phyloP scores from a whole-genome alignment of 306 rosid species.

The Mimosa bimucronata region DNA sequence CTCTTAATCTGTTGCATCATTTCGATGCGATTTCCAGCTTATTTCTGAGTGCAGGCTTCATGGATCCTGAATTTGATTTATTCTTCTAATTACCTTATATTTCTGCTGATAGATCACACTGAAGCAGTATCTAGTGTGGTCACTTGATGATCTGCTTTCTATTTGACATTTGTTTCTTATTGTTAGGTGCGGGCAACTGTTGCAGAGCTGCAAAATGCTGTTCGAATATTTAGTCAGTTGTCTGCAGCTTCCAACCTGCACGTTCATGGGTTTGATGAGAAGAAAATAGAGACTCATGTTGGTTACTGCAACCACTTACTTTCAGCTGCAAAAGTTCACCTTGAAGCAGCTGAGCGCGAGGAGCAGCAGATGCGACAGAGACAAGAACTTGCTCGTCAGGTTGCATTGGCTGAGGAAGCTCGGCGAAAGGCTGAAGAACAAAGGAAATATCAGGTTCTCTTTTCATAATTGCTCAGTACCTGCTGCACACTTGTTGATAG shows the following conservation, averaged over 20 bases:
- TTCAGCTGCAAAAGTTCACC: slow-evolving; percentile 86
- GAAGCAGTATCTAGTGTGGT: slow-evolving; percentile 3
- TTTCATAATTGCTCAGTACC: slow-evolving; percentile 35
- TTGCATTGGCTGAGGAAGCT: slow-evolving; percentile 94
- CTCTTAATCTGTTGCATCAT: neutral
- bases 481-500: slow-evolving; percentile 13
- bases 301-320: slow-evolving; percentile 92
- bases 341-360: slow-evolving; percentile 90
- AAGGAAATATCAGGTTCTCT: slow-evolving; percentile 80
- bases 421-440: slow-evolving; percentile 98
- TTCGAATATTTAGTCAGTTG: slow-evolving; percentile 92
- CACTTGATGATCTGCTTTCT: slow-evolving; percentile 16
- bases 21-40: neutral
- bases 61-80: neutral
- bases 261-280: slow-evolving; percentile 98
- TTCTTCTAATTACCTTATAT: slow-evolving; percentile 1
- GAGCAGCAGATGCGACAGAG: slow-evolving; percentile 91
- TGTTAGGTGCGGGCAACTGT: slow-evolving; percentile 90
- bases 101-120: neutral
- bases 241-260: slow-evolving; percentile 99
- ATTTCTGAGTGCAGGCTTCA: neutral
- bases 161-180: slow-evolving; percentile 32
- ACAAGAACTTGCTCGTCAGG: slow-evolving; percentile 94
- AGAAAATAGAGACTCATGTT: slow-evolving; percentile 97
- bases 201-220: slow-evolving; percentile 93